These are phyloP conservation scores for Monosporozyma unispora DNA, from an alignment of 805 yeast genomes.

Conservation along the genomic window DNA sequence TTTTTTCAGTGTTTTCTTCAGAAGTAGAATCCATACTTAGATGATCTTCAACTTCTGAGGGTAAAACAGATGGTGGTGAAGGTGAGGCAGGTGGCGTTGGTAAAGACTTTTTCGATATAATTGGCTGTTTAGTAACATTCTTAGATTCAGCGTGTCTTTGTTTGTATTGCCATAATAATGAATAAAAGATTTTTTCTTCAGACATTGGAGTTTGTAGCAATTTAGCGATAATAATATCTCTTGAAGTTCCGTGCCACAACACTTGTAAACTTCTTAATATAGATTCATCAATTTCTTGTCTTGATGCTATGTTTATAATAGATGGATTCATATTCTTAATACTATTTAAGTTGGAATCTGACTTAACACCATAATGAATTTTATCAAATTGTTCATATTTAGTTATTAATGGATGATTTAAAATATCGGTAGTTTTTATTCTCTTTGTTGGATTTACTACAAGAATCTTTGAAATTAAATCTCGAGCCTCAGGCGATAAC, in stretches of 20 bases:
- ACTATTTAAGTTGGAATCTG: conserved; percentile 22
- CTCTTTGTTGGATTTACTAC: conserved; percentile 64
- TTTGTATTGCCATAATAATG: conserved; percentile 63
- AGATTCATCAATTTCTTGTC: conserved; percentile 57
- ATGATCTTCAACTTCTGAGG: not conserved
- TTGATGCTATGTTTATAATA: conserved; percentile 17
- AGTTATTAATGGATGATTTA: conserved; percentile 66
- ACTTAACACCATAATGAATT: conserved; percentile 16
- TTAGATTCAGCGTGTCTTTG: conserved; percentile 45
- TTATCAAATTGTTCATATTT: conserved; percentile 42
- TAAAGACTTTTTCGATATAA: not conserved
- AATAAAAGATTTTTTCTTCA: conserved; percentile 75
- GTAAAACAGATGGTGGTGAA: not conserved
- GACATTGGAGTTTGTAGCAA: conserved; percentile 49
- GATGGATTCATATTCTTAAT: conserved; percentile 13
- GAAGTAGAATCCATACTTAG: not conserved
- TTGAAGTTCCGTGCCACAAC: conserved; percentile 70
- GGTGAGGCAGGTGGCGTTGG: not conserved
- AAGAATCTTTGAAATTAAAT: conserved; percentile 55
- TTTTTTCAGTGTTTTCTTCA: not conserved
- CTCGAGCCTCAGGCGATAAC: conserved; percentile 55
- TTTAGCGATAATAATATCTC: conserved; percentile 45
- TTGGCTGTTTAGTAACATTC: not conserved
- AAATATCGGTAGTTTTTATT: conserved; percentile 56
- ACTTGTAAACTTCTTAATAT: conserved; percentile 68